Base-by-base conservation (phyloP, 305 asterid genomes). In the Rubia occidens region DNA sequence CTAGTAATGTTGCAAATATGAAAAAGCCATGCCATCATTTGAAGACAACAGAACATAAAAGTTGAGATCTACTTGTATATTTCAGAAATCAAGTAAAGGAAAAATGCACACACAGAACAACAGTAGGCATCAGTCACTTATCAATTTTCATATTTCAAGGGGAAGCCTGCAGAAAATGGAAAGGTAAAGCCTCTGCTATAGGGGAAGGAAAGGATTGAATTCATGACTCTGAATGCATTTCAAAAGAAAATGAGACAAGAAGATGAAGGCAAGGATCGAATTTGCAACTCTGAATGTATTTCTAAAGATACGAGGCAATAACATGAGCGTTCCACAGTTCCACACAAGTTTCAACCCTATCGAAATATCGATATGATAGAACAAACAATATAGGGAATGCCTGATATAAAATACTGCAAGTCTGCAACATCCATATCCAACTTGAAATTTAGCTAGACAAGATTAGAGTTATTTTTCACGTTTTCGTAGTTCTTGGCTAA, bases 1-100 rank as follows among this genome's bases (percentile, higher is more conserved):
- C 98, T 90, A 69, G 66, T 62, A 55, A 59, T 65, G 37, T 53
- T 76, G 55, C 68, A 73, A 29, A 59, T 45, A 32, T 32, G 39
- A 10, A 65, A 47, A 64, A 54, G 0, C 21, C 3, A 51, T 3
- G 40, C 24, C 51, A 71, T 6, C 24, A n/a, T 51, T 10, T 58
- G 10, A 42, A 6, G 9, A 20, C 21, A 26, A 29, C 20, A 56
- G 1, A 42, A 64, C 59, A 21, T 20, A 39, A 51, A 47, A 47
- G 37, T 32, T 11, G 66, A 3, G 6, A 8, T 62, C 37, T 11
- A 47, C 29, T 20, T 1, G 13, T 13, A 14, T 45, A 3, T 26
- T 17, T 8, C 29, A 51, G 24, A 29, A 15, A 26, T 49, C 60
- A 47, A 21, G 70, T 14, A 66, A 66, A 8, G 60, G 45, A 66